Evolutionary conservation across 805 yeast genomes (phyloP), one percentile per base, ranked within the genome.

Genomic region (Vanderwaltozyma polyspora): DNA sequence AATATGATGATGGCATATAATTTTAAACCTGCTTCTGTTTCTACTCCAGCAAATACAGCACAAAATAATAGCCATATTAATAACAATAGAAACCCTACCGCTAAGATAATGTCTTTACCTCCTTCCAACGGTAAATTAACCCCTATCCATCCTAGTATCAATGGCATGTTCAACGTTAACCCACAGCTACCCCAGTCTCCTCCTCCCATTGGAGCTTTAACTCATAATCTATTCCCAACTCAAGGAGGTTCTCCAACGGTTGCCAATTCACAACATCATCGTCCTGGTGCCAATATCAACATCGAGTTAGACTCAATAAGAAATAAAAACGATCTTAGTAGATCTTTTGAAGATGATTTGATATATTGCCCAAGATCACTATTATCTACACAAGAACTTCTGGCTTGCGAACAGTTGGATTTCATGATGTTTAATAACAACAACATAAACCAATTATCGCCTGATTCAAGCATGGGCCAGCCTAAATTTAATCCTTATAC

Each of bases 401-500:
- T 41, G 19, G 43, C 40, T 14, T 47, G 57, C 28, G 51, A 50
- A 32, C 45, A 47, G 31, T 33, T 52, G 37, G 59, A 54, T 35
- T 35, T 43, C 33, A 41, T 35, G n/a, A 23, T 33, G 15, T 17
- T 33, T 7, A 19, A 33, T 11, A 39, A 26, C 32, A 23, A 17
- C 12, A 12, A 6, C n/a, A n/a, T n/a, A n/a, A n/a, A n/a, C n/a
- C n/a, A n/a, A n/a, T n/a, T n/a, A n/a, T n/a, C n/a, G 13, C 25
- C 11, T 13, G 11, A 14, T 25, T n/a, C 23, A 17, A 4, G 21
- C 31, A 9, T 16, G 19, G 13, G 19, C 16, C 25, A 17, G 26
- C 24, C 43, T 14, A 45, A 68, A 52, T 77, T 76, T 59, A 76
- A 77, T 51, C 83, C 84, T 5, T 76, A 76, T 50, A 75, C 81